Evolutionary conservation across 106 monocot genomes (phyloP), one percentile per base, ranked within the genome.

Genomic region (Phalaenopsis aphrodite): DNA sequence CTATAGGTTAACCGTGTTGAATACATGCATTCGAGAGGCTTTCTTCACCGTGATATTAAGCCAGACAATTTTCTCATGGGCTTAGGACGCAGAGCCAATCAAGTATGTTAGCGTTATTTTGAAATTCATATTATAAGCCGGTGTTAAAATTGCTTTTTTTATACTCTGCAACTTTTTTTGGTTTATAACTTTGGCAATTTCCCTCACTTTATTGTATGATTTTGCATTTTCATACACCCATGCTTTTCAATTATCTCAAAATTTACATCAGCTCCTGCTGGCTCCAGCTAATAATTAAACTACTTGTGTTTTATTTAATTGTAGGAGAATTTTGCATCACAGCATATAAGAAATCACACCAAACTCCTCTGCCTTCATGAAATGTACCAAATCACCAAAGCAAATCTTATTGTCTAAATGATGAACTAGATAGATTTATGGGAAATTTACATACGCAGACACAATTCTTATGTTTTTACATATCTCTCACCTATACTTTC

Each of bases 41-140:
- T 91, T 83, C 88, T 91, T 77, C 91, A 91, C 48, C 86, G 91
- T 55, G 88, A 91, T 56, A 87, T 91, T 41, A 91, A 91, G 46
- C 91, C 91, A 52, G 91, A 91, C 76, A 91, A 91, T 74, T 91
- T 91, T 64, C 88, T 91, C 46, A 88, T 91, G 88, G 88, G 88
- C 56, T 85, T 88, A 77, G 88, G 88, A 10, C 84, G 86, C 39
- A 84, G 72, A 79, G 88, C 88, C 81, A 88, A 87, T 85, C 91
- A 91, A 82, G 91, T 91, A 77, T 18, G 15, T 24, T 65, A 65
- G 8, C 8, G 8, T 24, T 65, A 65, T 65, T 24, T 65, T 65
- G 21, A 65, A 65, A 65, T 65, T 65, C 5, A 24, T 30, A 65
- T 5, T 24, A 23, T 24, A 65, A 65, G 64, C 24, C 8, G 23